Evolutionary conservation across 768 basidiomycete genomes (phyloP).

Genomic region (Rhodotorula toruloides): DNA sequence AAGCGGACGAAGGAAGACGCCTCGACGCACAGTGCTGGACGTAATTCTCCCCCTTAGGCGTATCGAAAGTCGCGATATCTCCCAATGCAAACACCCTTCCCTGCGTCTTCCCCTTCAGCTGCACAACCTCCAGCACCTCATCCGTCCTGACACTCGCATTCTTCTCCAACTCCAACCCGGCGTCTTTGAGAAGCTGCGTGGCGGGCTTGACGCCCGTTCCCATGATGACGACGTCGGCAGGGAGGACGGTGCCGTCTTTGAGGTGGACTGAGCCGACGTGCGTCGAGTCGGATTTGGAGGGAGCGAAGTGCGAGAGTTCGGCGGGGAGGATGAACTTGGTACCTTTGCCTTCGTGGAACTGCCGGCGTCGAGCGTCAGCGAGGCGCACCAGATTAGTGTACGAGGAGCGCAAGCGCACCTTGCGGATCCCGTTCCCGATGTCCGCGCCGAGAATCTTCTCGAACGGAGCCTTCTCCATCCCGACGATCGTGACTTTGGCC

Average conservation of each 20-base stretch:
- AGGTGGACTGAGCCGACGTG: constrained; percentile 64
- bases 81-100: constrained; percentile 67
- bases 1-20: background rate
- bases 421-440: constrained; percentile 69
- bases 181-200: constrained; percentile 70
- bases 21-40: constrained; percentile 69
- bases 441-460: constrained; percentile 73
- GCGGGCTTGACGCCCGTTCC: constrained; percentile 81
- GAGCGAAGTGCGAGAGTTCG: constrained; percentile 59
- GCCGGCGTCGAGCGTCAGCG: background rate
- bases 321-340: constrained; percentile 78
- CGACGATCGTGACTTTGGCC: constrained; percentile 75
- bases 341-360: constrained; percentile 77
- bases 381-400: no score
- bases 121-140: constrained; percentile 59
- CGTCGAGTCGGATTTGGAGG: constrained; percentile 49
- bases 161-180: constrained; percentile 61
- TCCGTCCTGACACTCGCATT: constrained; percentile 75
- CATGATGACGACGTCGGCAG: constrained; percentile 74
- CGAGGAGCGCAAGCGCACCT: constrained; percentile 51
- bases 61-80: constrained; percentile 77
- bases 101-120: constrained; percentile 45
- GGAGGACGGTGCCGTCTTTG: constrained; percentile 58
- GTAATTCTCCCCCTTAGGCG: constrained; percentile 52
- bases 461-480: constrained; percentile 75